Percentiles rank a stretch among this genome's conserved stretches.
phyloP scores from a whole-genome alignment of 768 basidiomycete species.

The Scleroderma citrinum region DNA sequence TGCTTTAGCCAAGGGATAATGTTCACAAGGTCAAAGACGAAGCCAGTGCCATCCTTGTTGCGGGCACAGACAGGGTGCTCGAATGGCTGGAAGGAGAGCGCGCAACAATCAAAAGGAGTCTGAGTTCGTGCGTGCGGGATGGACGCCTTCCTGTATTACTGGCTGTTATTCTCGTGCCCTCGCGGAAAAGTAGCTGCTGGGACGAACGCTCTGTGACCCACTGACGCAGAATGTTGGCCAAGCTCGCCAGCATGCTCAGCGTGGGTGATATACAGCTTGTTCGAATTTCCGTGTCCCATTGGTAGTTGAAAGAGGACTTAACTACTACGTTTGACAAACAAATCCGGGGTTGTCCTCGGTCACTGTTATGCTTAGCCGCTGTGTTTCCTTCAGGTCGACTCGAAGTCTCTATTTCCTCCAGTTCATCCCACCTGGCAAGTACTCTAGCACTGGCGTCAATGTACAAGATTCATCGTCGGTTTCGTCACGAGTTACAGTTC shows the following conservation, averaged over 20 bases:
- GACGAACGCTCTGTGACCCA: slow-evolving; percentile 63
- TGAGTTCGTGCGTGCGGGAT: slow-evolving; percentile 56
- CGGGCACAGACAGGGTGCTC: slow-evolving; percentile 82
- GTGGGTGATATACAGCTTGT: slow-evolving; percentile 86
- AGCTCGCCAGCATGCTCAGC: slow-evolving; percentile 78
- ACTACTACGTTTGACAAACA: too few species aligned
- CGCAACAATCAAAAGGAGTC: slow-evolving; percentile 88
- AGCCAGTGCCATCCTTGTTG: slow-evolving; percentile 73
- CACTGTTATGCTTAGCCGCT: slow-evolving; percentile 17
- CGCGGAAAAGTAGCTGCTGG: slow-evolving; percentile 3
- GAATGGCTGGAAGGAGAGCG: slow-evolving; percentile 87
- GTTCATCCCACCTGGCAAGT: slow-evolving; percentile 37
- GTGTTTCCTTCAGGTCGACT: slow-evolving; percentile 14
- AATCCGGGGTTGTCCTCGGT: background rate
- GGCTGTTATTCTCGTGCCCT: slow-evolving; percentile 5
- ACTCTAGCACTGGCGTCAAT: slow-evolving; percentile 8
- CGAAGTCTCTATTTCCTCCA: slow-evolving; percentile 30
- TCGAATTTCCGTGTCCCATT: slow-evolving; percentile 84
- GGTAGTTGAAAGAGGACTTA: background rate
- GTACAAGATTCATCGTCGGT: too few species aligned
- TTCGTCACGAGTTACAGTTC: too few species aligned
- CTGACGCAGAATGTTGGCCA: slow-evolving; percentile 77
- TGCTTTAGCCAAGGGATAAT: slow-evolving; percentile 95
- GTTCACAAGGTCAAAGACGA: slow-evolving; percentile 85
- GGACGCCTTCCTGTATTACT: slow-evolving; percentile 51